phyloP scores from a whole-genome alignment of 192 early-diverging fungal genomes.

The Jimgerdemannia flammicorona region DNA sequence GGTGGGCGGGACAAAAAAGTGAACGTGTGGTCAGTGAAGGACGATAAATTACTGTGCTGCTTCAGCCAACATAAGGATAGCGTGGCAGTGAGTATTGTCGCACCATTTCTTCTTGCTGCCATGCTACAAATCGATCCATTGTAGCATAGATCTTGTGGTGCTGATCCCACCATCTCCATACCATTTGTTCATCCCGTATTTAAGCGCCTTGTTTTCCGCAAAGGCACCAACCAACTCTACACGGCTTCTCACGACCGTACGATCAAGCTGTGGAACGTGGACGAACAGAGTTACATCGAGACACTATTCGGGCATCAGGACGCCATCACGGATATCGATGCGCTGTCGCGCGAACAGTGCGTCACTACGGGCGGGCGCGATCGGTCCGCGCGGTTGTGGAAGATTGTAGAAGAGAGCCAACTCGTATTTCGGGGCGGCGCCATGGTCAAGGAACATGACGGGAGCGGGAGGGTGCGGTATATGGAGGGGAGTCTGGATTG shows the following conservation, averaged over 20 bases:
- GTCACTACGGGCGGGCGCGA: slow-evolving; percentile 89
- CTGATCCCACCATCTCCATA: background rate
- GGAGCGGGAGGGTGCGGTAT: slow-evolving; percentile 26
- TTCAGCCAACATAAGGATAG: slow-evolving; percentile 94
- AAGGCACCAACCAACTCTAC: slow-evolving; percentile 79
- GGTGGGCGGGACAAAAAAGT: slow-evolving; percentile 90
- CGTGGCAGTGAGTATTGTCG: slow-evolving; percentile 52
- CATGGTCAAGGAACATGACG: slow-evolving; percentile 16
- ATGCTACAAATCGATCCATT: background rate
- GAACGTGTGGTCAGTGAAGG: slow-evolving; percentile 84
- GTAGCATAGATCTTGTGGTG: no score
- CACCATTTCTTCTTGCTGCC: background rate
- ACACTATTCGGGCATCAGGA: slow-evolving; percentile 99
- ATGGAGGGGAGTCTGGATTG: slow-evolving; percentile 76
- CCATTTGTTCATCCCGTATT: background rate
- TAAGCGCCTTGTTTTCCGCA: slow-evolving; percentile 80
- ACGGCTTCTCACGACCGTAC: slow-evolving; percentile 88
- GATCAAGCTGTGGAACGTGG: slow-evolving; percentile 96
- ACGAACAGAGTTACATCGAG: slow-evolving; percentile 89
- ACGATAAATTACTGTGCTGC: slow-evolving; percentile 63
- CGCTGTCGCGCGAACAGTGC: slow-evolving; percentile 85
- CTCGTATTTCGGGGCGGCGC: slow-evolving; percentile 85
- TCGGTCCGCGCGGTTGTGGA: slow-evolving; percentile 89
- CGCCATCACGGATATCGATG: slow-evolving; percentile 72
- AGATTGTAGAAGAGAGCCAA: slow-evolving; percentile 92